Conservation (phyloP, 1,139 yeast genomes). For the Lodderomyces pseudojiufengensis region DNA sequence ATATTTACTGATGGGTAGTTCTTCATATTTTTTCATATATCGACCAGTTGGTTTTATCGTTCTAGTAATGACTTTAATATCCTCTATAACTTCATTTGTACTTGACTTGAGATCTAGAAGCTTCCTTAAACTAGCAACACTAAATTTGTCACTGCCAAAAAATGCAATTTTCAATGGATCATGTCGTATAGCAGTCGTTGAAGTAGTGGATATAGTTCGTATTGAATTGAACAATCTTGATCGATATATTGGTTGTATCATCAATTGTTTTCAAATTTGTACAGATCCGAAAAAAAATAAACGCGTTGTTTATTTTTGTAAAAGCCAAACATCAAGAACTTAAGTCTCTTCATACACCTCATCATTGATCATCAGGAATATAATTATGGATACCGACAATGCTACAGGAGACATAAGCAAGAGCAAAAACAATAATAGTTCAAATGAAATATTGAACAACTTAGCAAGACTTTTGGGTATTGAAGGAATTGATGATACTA, state of each 20-base stretch:
- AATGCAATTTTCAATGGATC: constrained; percentile 44
- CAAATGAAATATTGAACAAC: constrained; percentile 19
- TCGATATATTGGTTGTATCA: background rate
- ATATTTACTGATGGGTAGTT: constrained; percentile 53
- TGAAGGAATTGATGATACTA: constrained; percentile 26
- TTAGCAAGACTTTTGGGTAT: constrained; percentile 27
- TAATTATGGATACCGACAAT: too few species aligned
- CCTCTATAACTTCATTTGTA: constrained; percentile 29
- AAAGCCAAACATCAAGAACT: too few species aligned
- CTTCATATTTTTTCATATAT: constrained; percentile 42
- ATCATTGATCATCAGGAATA: too few species aligned
- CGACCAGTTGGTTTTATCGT: constrained; percentile 73
- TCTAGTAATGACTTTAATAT: constrained; percentile 56
- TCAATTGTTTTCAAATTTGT: background rate
- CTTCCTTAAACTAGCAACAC: constrained; percentile 53
- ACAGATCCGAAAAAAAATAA: too few species aligned
- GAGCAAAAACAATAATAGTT: background rate
- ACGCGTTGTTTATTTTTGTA: too few species aligned
- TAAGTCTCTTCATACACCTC: too few species aligned
- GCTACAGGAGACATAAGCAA: constrained; percentile 4
- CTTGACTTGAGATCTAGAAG: constrained; percentile 34
- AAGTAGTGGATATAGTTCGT: background rate
- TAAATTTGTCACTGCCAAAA: constrained; percentile 81
- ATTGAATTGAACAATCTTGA: background rate
- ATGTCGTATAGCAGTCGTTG: constrained; percentile 1